These are phyloP conservation scores for Solanum corneliomulleri DNA, from an alignment of 257 asterid genomes.

Conservation along the genomic window DNA sequence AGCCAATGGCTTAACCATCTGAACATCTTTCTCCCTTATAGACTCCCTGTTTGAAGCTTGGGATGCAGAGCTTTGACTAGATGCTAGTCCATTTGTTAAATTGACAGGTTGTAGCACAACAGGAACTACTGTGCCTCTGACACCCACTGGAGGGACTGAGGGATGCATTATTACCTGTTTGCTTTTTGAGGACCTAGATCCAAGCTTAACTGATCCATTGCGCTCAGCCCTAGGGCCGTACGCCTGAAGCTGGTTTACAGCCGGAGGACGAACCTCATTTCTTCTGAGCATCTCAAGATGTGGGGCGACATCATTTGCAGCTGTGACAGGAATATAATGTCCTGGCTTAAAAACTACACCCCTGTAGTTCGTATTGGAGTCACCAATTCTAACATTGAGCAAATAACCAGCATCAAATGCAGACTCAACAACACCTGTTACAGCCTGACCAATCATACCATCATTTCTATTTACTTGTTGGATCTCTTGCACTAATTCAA, in stretches of 20 bases:
- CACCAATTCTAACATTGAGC: constrained; percentile 62
- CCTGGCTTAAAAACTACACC: constrained; percentile 93
- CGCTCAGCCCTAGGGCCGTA: not conserved
- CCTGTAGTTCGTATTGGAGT: constrained; percentile 46
- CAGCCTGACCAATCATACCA: constrained; percentile 56
- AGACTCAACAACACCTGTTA: constrained; percentile 81
- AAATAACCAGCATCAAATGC: constrained; percentile 82
- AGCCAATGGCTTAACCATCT: constrained; percentile 53
- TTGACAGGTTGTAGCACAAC: constrained; percentile 50
- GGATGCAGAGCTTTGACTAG: constrained; percentile 16
- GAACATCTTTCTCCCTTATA: constrained; percentile 44
- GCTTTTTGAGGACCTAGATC: constrained; percentile 24
- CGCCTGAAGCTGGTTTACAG: constrained; percentile 11
- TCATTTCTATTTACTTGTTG: constrained; percentile 11
- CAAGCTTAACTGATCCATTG: not conserved
- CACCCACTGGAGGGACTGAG: constrained; percentile 39
- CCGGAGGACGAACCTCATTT: constrained; percentile 27
- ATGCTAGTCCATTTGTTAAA: constrained; percentile 18
- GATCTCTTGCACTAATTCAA: constrained; percentile 21
- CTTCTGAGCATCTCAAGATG: constrained; percentile 62
- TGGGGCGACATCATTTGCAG: constrained; percentile 78
- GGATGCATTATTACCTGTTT: constrained; percentile 22
- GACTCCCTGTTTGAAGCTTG: constrained; percentile 11
- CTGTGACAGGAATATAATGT: constrained; percentile 52
- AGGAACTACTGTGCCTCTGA: constrained; percentile 49